Conservation (phyloP, 306 rosid genomes). For the Vigna hirtella region DNA sequence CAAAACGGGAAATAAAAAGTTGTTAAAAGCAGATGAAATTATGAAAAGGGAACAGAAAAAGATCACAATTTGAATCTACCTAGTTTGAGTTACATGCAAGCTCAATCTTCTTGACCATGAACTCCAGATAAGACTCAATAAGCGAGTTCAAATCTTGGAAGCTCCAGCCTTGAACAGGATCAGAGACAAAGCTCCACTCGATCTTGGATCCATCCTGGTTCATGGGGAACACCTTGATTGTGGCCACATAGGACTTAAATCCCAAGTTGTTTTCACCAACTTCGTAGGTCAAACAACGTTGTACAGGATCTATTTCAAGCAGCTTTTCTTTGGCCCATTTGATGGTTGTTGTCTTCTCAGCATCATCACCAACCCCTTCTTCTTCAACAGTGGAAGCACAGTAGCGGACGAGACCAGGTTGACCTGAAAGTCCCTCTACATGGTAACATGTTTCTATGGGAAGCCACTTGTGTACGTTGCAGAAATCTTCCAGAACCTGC, state of each 20-base stretch:
- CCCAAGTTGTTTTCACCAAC: constrained; percentile 57
- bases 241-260: constrained; percentile 54
- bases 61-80: not conserved
- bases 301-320: constrained; percentile 50
- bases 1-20: not conserved
- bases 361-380: not conserved
- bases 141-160: constrained; percentile 46
- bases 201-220: constrained; percentile 53
- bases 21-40: not conserved
- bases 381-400: constrained; percentile 42
- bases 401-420: constrained; percentile 60
- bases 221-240: constrained; percentile 40
- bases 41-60: no score
- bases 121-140: constrained; percentile 36
- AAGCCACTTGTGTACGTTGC: constrained; percentile 55
- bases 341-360: not conserved
- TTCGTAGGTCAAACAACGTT: constrained; percentile 58
- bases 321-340: constrained; percentile 69
- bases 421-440: constrained; percentile 51
- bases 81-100: not conserved
- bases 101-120: constrained; percentile 54
- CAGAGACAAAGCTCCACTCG: constrained; percentile 64
- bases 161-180: constrained; percentile 58
- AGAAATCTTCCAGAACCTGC: constrained; percentile 60
- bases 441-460: constrained; percentile 54